Conservation (phyloP, 2,329 filamentous ascomycete species). For the Dryadomyces quercus-mongolicae region DNA sequence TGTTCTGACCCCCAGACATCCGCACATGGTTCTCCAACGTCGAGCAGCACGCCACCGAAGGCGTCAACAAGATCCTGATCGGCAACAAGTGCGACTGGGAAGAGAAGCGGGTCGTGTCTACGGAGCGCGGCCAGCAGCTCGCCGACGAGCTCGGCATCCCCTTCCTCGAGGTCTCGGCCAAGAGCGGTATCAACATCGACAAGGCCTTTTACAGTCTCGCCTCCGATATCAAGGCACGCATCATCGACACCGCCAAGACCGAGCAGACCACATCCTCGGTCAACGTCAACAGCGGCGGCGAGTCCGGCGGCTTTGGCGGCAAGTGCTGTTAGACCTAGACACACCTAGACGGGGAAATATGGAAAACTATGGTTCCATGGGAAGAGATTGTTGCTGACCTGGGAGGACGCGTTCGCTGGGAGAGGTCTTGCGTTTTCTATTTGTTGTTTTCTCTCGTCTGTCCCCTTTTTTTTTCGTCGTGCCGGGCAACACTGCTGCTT, state of each 20-base stretch:
- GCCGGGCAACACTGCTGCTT: no score
- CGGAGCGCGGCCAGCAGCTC: slow-evolving; percentile 82
- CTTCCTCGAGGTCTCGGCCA: slow-evolving; percentile 96
- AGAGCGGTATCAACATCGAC: slow-evolving; percentile 99
- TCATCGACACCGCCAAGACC: slow-evolving; percentile 81
- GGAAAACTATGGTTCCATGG: not conserved
- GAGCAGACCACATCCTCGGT: slow-evolving; percentile 53
- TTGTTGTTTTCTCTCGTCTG: not conserved
- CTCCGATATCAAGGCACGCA: slow-evolving; percentile 93
- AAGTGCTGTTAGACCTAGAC: slow-evolving; percentile 60
- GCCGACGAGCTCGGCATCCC: slow-evolving; percentile 94
- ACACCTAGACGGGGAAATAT: not conserved
- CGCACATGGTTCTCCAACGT: slow-evolving; percentile 99
- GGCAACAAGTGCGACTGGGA: slow-evolving; percentile 99
- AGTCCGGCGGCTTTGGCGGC: slow-evolving; percentile 40
- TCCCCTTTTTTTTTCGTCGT: not conserved
- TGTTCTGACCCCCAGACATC: slow-evolving; percentile 56
- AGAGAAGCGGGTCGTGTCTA: slow-evolving; percentile 91
- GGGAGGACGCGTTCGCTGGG: no score
- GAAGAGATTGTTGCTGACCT: no score
- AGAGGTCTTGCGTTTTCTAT: not conserved
- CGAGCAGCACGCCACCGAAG: slow-evolving; percentile 94
- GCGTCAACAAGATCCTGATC: slow-evolving; percentile 98
- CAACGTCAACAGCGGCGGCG: slow-evolving; percentile 50
- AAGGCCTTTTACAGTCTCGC: slow-evolving; percentile 96